Evolutionary conservation across 192 early-diverging fungal genomes (phyloP).

Genomic region (Dissophora ornata): DNA sequence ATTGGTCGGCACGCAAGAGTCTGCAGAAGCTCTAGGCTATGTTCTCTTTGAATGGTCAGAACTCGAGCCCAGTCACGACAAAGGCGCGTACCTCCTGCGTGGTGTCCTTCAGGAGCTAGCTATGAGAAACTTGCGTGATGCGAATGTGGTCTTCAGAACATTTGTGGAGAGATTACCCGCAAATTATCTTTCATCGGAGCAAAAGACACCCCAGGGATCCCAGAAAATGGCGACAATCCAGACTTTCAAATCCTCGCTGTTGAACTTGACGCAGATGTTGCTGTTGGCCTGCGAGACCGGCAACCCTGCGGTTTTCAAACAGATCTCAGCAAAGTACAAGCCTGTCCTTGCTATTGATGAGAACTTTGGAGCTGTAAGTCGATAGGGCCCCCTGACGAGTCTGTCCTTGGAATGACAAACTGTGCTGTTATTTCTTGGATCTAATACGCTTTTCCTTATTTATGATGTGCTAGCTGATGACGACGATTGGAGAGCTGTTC

Average conservation of each 20-base stretch:
- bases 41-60: constrained; percentile 85
- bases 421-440: constrained; percentile 1
- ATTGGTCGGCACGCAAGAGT: constrained; percentile 84
- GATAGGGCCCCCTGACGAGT: neutral
- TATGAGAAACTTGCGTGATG: constrained; percentile 32
- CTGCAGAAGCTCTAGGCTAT: constrained; percentile 75
- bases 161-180: constrained; percentile 37
- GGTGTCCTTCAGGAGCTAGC: constrained; percentile 81
- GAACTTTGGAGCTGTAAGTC: constrained; percentile 50
- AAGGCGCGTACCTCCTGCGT: constrained; percentile 82
- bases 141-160: constrained; percentile 22
- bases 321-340: constrained; percentile 41
- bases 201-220: constrained; percentile 21
- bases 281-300: constrained; percentile 44
- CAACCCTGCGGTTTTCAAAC: constrained; percentile 39
- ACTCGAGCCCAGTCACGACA: constrained; percentile 67
- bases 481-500: constrained; percentile 60
- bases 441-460: neutral
- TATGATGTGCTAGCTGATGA: constrained; percentile 40
- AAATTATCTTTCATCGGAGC: constrained; percentile 24
- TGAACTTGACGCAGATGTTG: constrained; percentile 60
- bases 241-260: constrained; percentile 62
- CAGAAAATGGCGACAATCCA: constrained; percentile 56
- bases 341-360: constrained; percentile 43
- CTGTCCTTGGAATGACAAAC: constrained; percentile 1